These are phyloP conservation scores for Argentina anserina DNA, from an alignment of 306 rosid genomes.

Conservation along the genomic window DNA sequence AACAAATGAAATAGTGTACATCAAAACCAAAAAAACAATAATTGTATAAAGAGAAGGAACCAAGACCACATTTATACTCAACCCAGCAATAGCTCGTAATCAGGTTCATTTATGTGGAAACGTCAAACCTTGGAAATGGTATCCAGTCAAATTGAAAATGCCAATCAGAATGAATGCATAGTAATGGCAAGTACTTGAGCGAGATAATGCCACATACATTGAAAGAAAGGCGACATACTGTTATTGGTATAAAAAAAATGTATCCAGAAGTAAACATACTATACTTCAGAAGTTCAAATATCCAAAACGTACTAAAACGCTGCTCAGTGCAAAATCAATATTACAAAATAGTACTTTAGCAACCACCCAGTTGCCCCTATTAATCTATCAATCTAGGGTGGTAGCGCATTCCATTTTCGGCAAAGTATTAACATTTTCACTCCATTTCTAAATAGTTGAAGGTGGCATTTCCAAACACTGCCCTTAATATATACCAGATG, in stretches of 20 bases:
- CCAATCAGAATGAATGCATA: background rate
- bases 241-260: background rate
- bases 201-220: conserved; percentile 1
- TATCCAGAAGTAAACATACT: background rate
- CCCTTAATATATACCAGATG: background rate
- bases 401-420: background rate
- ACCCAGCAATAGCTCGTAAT: background rate
- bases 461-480: background rate
- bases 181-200: background rate
- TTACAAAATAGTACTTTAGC: background rate
- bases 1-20: conserved; percentile 1
- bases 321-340: background rate
- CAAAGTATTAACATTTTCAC: background rate
- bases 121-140: background rate
- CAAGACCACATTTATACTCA: background rate
- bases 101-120: background rate
- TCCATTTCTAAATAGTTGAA: background rate
- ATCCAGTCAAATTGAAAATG: background rate
- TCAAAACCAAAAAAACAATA: conserved; percentile 7
- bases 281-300: no score
- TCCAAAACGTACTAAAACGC: background rate
- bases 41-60: background rate
- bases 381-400: background rate
- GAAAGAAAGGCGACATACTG: background rate
- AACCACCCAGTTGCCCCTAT: background rate